Evolutionary conservation across 1,284 basidiomycete species (phyloP).

Genomic region (Pyrrhoderma lamaoense): DNA sequence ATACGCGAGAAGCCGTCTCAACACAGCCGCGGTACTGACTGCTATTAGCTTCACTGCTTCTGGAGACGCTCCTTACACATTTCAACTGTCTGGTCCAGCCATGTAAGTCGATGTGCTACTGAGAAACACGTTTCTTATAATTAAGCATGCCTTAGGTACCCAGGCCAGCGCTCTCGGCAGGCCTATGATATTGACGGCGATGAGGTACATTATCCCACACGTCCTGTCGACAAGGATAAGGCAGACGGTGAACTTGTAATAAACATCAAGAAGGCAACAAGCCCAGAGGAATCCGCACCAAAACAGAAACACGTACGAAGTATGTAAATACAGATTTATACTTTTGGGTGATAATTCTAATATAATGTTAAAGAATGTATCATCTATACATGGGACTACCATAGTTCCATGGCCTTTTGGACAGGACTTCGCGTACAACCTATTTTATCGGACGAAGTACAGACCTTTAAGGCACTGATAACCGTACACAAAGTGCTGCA

Average conservation of each 20-base stretch:
- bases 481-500: slow-evolving; percentile 94
- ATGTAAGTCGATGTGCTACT: background rate
- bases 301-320: slow-evolving; percentile 98
- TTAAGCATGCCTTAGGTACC: slow-evolving; percentile 26
- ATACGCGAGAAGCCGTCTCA: background rate
- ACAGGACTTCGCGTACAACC: slow-evolving; percentile 91
- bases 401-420: slow-evolving; percentile 96
- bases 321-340: slow-evolving; percentile 37
- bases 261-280: slow-evolving; percentile 96
- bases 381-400: slow-evolving; percentile 97
- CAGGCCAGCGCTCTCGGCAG: slow-evolving; percentile 26
- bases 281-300: slow-evolving; percentile 84
- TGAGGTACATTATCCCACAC: slow-evolving; percentile 83
- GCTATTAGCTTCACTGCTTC: slow-evolving; percentile 1
- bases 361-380: slow-evolving; percentile 68
- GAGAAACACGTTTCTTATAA: background rate
- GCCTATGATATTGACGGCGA: slow-evolving; percentile 65
- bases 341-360: slow-evolving; percentile 13
- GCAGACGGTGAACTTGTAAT: slow-evolving; percentile 86
- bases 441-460: slow-evolving; percentile 89
- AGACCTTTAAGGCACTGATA: slow-evolving; percentile 94
- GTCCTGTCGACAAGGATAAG: slow-evolving; percentile 95
- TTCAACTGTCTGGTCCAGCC: background rate
- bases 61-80: background rate
- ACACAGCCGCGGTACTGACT: background rate